Evolutionary conservation across 148 eudicot genomes (phyloP).

Genomic region (Rhododendron mucronatum): DNA sequence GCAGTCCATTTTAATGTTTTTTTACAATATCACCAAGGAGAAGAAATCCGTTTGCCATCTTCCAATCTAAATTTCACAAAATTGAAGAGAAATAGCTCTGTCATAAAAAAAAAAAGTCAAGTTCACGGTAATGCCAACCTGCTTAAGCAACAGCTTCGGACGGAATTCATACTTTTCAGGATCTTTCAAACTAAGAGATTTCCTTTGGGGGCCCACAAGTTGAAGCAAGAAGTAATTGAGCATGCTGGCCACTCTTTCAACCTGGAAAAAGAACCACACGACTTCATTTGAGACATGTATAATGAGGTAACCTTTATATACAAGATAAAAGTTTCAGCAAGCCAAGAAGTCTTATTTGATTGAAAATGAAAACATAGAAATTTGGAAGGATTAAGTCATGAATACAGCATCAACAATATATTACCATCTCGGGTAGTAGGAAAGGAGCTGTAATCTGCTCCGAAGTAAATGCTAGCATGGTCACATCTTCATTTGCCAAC

Average conservation of each 20-base stretch:
- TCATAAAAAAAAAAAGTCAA: background rate
- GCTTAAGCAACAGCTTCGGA: conserved; percentile 85
- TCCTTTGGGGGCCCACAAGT: conserved; percentile 96
- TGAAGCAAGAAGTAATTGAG: conserved; percentile 89
- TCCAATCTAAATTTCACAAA: background rate
- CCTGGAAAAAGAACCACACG: conserved; percentile 39
- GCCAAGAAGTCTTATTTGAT: background rate
- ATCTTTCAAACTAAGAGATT: conserved; percentile 85
- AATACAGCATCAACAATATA: background rate
- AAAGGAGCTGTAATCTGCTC: conserved; percentile 92
- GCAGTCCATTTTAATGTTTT: background rate
- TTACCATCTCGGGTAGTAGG: conserved; percentile 92
- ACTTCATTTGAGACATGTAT: background rate
- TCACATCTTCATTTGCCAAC: conserved; percentile 95
- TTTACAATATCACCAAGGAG: background rate
- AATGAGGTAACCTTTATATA: background rate
- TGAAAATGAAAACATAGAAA: background rate
- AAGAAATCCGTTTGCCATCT: background rate
- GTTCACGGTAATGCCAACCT: conserved; percentile 39
- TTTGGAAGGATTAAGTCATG: background rate
- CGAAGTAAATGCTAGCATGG: conserved; percentile 86
- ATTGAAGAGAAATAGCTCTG: background rate
- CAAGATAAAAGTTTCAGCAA: background rate
- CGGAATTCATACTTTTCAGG: conserved; percentile 98
- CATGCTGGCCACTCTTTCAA: conserved; percentile 97